Base-by-base conservation (phyloP, 768 basidiomycete species). In the Hypsizygus marmoreus region DNA sequence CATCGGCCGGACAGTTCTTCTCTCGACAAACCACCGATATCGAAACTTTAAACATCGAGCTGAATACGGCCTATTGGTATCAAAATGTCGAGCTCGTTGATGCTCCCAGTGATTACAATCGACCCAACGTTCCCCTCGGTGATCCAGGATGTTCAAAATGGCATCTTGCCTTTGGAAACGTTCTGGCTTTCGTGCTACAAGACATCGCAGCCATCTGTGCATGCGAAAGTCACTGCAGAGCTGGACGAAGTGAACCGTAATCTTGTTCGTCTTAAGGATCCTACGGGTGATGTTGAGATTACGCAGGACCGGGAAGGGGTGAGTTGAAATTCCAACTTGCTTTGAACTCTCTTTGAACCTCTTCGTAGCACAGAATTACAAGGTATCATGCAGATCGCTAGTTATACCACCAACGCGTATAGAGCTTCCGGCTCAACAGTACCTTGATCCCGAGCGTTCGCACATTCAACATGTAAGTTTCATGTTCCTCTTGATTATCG, bases 151-250 rank as follows among this genome's bases (percentile, higher is more conserved):
- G 80, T 90, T 2, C 66, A 72, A 13, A 74, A 79, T 28, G 84
- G 80, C 0, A 47, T 78, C 2, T 67, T 86, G 0, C 71, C 77
- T 0, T 63, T 59, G 4, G 88, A 91, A 47, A 75, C 74, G 46
- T 78, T 86, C 59, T 91, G 87, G 87, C 63, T 90, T 2, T 90
- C 88, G 3, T 84, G 82, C 59, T 91, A 91, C 68, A 73, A 76
- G 46, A 34, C 62, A 0, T 72, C 70, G 3, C 67, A 73, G 46
- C 63, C 70, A 14, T 81, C 81, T 6, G 75, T 86, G 1, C 88
- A 91, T 57, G 80, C 82, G 0, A 85, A 82, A 64, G 71, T 86
- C 17, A 63, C 67, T 19, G 76, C 79, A 4, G 61, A 69, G 32
- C 67, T 83, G 22, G 77, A 82, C 52, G 77, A 80, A n/a, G 64